Evolutionary conservation across 2,329 filamentous ascomycete genomes (phyloP).

Genomic region (Sarocladium strictum): DNA sequence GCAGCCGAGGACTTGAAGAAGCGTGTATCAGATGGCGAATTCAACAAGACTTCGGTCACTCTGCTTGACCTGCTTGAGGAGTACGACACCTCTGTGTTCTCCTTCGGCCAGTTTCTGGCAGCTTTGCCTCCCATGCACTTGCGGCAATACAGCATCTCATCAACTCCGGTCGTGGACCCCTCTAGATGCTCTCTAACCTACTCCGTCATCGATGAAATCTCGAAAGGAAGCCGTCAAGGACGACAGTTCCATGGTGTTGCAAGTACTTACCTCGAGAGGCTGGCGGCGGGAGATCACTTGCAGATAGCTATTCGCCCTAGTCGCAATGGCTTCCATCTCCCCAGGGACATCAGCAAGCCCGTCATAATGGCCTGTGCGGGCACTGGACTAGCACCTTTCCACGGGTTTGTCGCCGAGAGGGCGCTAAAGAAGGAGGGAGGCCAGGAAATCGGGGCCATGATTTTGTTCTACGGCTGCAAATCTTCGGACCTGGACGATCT

Average conservation of each 20-base stretch:
- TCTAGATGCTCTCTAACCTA: conserved; percentile 60
- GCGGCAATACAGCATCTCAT: conserved; percentile 76
- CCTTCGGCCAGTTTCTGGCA: conserved; percentile 60
- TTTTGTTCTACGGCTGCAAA: conserved; percentile 63
- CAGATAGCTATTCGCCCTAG: conserved; percentile 41
- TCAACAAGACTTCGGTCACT: conserved; percentile 32
- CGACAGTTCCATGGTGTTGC: conserved; percentile 53
- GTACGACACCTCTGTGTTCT: conserved; percentile 51
- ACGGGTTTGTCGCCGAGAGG: conserved; percentile 58
- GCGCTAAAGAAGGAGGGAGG: conserved; percentile 44
- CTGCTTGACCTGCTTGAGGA: conserved; percentile 65
- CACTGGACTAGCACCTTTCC: conserved; percentile 56
- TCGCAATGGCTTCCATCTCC: conserved; percentile 16
- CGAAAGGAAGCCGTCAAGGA: conserved; percentile 36
- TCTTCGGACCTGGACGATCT: conserved; percentile 49
- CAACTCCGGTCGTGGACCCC: conserved; percentile 58
- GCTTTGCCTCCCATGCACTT: conserved; percentile 74
- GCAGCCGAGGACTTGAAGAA: conserved; percentile 36
- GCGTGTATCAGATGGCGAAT: conserved; percentile 37
- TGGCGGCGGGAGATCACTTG: conserved; percentile 36
- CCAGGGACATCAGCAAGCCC: conserved; percentile 25
- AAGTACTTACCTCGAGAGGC: conserved; percentile 51
- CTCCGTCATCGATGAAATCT: conserved; percentile 53
- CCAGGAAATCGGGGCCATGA: conserved; percentile 47
- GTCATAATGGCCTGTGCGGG: conserved; percentile 47